Percentiles rank a stretch among this genome's conserved stretches.
phyloP scores from a whole-genome alignment of 1,139 yeast genomes.

The Candida albicans region DNA sequence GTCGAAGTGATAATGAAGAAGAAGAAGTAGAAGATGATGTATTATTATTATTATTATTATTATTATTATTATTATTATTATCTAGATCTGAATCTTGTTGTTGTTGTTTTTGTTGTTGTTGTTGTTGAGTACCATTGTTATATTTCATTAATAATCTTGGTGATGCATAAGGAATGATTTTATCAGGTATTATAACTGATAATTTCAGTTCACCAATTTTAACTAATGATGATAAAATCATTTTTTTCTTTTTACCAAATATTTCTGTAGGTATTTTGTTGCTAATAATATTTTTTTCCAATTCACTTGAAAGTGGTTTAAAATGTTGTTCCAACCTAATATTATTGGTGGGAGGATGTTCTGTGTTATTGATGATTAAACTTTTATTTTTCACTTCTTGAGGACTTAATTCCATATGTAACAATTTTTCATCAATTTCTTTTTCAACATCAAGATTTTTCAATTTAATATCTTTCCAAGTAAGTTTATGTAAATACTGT shows the following conservation, averaged over 20 bases:
- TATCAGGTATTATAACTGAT: slow-evolving; percentile 35
- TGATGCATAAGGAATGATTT: slow-evolving; percentile 38
- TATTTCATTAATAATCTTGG: slow-evolving; percentile 42
- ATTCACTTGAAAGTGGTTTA: neutral
- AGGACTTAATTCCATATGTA: slow-evolving; percentile 26
- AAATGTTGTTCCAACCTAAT: neutral
- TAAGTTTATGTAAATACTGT: slow-evolving; percentile 24
- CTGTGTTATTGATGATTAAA: slow-evolving; percentile 17
- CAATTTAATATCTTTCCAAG: slow-evolving; percentile 37
- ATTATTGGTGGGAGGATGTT: neutral
- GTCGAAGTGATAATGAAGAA: slow-evolving; percentile 19
- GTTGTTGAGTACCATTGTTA: slow-evolving; percentile 22
- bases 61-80: slow-evolving; percentile 4
- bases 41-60: too few relatives aligned
- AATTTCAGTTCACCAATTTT: slow-evolving; percentile 39
- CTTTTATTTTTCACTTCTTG: slow-evolving; percentile 38
- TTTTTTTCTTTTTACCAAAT: slow-evolving; percentile 41
- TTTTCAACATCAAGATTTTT: slow-evolving; percentile 33
- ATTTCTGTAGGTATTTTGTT: slow-evolving; percentile 20
- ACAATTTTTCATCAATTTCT: slow-evolving; percentile 37
- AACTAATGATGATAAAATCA: slow-evolving; percentile 34
- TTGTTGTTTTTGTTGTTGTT: too few relatives aligned
- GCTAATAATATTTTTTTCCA: neutral
- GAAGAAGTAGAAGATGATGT: too few relatives aligned
- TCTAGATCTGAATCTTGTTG: slow-evolving; percentile 1